These are phyloP conservation scores for Catenaria anguillulae DNA, from an alignment of 371 early-diverging fungal genomes.

Conservation along the genomic window DNA sequence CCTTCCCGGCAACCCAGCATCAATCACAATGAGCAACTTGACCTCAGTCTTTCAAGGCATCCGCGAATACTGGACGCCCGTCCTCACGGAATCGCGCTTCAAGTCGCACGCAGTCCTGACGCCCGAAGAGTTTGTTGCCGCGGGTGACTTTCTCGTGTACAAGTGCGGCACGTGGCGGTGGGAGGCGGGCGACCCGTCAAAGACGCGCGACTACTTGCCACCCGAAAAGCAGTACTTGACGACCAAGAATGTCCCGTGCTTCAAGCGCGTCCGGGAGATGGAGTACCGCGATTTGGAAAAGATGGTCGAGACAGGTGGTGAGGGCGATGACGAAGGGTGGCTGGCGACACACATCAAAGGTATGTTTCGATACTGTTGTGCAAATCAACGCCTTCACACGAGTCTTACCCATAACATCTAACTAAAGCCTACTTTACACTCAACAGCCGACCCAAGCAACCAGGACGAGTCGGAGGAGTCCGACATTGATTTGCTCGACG, in stretches of 20 bases:
- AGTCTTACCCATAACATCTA: no score
- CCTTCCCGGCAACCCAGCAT: background rate
- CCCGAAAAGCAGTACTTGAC: slow-evolving; percentile 87
- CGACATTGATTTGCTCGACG: background rate
- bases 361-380: no score
- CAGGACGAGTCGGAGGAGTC: background rate
- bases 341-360: slow-evolving; percentile 58
- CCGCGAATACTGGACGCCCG: slow-evolving; percentile 82
- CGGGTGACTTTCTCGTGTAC: slow-evolving; percentile 91
- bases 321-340: slow-evolving; percentile 48
- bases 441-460: no score
- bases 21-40: background rate
- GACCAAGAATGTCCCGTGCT: slow-evolving; percentile 88
- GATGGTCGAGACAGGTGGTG: slow-evolving; percentile 34
- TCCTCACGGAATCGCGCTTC: slow-evolving; percentile 86
- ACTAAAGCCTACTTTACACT: no score
- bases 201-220: slow-evolving; percentile 78
- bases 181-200: slow-evolving; percentile 64
- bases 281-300: slow-evolving; percentile 53
- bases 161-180: slow-evolving; percentile 98
- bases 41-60: slow-evolving; percentile 37
- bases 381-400: no score
- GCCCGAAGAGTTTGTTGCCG: slow-evolving; percentile 93
- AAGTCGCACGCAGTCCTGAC: slow-evolving; percentile 84
- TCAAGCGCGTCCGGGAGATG: slow-evolving; percentile 74